Evolutionary conservation across 805 yeast species (phyloP).

Genomic region (Kodamaea hsintzibuensis): DNA sequence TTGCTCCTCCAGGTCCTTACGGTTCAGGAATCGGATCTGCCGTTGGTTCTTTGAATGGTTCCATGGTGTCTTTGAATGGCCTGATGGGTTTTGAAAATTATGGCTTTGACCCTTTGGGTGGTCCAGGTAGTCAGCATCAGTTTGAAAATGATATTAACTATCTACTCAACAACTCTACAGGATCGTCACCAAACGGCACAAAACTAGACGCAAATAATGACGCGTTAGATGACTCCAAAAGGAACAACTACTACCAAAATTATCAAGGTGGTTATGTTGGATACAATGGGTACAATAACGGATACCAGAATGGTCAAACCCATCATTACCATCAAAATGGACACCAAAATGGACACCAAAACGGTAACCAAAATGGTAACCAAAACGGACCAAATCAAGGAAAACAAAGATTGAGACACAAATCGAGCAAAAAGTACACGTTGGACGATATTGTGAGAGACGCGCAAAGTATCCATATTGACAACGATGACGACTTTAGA

Average conservation of each 20-base stretch:
- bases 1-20: not conserved
- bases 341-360: not conserved
- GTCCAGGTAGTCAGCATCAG: slow-evolving; percentile 4
- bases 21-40: not conserved
- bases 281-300: not conserved
- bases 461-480: slow-evolving; percentile 27
- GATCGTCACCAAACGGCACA: slow-evolving; percentile 1
- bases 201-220: not conserved
- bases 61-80: slow-evolving; percentile 6
- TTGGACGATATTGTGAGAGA: slow-evolving; percentile 30
- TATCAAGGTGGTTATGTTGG: not conserved
- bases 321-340: not conserved
- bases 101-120: not conserved
- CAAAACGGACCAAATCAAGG: not conserved
- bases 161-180: slow-evolving; percentile 19
- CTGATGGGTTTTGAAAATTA: not conserved
- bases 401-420: slow-evolving; percentile 2
- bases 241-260: not conserved
- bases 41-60: slow-evolving; percentile 5
- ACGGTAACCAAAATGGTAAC: no score
- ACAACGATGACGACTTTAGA: slow-evolving; percentile 19
- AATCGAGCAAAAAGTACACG: slow-evolving; percentile 11
- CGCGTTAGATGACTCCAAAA: not conserved
- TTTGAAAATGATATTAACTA: slow-evolving; percentile 35
- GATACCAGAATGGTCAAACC: not conserved